Evolutionary conservation across 2,329 filamentous ascomycete genomes (phyloP).

Genomic region (Macrophomina phaseolina): DNA sequence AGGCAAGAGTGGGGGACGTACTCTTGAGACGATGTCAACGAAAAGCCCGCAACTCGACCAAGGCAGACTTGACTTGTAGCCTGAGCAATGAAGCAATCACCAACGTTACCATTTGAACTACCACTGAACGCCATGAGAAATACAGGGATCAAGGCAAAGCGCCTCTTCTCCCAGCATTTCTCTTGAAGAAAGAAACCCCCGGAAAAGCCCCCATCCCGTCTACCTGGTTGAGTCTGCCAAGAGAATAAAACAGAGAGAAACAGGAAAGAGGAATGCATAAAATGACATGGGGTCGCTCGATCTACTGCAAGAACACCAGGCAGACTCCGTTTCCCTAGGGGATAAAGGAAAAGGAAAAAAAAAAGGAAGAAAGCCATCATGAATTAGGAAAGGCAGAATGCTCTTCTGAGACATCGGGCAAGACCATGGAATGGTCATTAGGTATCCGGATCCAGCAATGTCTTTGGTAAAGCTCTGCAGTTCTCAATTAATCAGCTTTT

Average conservation of each 20-base stretch:
- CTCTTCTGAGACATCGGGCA: neutral
- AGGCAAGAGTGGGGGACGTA: constrained; percentile 6
- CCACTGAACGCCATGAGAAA: constrained; percentile 10
- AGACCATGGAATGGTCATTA: neutral
- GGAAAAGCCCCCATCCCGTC: constrained; percentile 24
- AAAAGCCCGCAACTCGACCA: too few relatives aligned
- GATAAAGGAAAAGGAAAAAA: neutral
- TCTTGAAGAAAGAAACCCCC: neutral
- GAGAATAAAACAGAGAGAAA: constrained; percentile 19
- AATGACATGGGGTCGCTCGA: constrained; percentile 21
- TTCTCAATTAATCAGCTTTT: constrained; percentile 27
- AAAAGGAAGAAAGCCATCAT: constrained; percentile 18
- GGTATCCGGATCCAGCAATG: neutral
- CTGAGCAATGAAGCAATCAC: neutral
- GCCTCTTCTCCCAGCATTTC: neutral
- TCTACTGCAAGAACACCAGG: constrained; percentile 25
- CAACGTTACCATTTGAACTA: constrained; percentile 16
- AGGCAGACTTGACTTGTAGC: too few relatives aligned
- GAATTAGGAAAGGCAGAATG: constrained; percentile 21
- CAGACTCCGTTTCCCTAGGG: constrained; percentile 19
- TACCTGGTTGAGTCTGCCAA: constrained; percentile 29
- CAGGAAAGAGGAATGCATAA: constrained; percentile 19
- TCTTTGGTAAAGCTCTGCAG: constrained; percentile 1
- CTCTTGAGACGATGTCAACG: too few relatives aligned
- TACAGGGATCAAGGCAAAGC: neutral